Conservation (phyloP, 345 rosid species). For the Rhodamnia argentea region DNA sequence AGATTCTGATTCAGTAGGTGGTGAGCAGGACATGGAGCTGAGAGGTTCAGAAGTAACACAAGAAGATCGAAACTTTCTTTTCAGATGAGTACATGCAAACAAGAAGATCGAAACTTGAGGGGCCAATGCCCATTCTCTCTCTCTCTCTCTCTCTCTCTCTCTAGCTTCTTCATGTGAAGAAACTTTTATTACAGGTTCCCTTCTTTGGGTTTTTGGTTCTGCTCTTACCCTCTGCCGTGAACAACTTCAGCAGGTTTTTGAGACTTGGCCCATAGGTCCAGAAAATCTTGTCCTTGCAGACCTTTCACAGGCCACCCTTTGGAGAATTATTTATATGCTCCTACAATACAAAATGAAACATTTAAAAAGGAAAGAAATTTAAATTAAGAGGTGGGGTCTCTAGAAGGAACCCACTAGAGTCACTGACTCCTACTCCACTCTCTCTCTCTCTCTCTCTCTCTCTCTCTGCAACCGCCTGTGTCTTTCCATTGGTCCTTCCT, state of each 20-base stretch:
- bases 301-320: not conserved
- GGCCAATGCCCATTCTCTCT: not conserved
- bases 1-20: not conserved
- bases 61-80: not conserved
- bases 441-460: not conserved
- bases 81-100: not conserved
- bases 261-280: slow-evolving; percentile 12
- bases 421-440: slow-evolving; percentile 64
- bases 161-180: slow-evolving; percentile 44
- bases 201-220: not conserved
- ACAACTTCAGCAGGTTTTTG: not conserved
- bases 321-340: not conserved
- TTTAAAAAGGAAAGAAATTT: not conserved
- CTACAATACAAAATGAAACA: not conserved
- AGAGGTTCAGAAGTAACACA: not conserved
- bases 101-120: too few relatives aligned
- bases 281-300: slow-evolving; percentile 49
- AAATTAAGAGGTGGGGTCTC: slow-evolving; percentile 23
- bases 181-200: slow-evolving; percentile 24
- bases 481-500: not conserved
- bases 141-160: slow-evolving; percentile 11
- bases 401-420: slow-evolving; percentile 62
- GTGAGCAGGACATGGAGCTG: not conserved
- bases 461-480: not conserved
- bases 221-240: slow-evolving; percentile 4